Evolutionary conservation across 257 asterid species (phyloP), one percentile per base, ranked within the genome.

Genomic region (Solanum pimpinellifolium): DNA sequence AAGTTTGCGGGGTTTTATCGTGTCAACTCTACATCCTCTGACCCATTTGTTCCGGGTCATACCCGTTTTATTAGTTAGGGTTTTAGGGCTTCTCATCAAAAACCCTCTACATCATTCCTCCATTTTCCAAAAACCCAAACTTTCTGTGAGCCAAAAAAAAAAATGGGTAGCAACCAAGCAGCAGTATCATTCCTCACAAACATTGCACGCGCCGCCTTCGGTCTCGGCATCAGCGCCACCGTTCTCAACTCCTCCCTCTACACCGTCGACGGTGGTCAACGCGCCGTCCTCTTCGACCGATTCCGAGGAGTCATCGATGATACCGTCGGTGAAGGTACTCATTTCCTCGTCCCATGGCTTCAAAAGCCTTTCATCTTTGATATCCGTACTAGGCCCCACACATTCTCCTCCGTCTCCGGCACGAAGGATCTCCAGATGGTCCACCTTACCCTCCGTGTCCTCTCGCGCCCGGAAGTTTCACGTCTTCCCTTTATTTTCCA

Each of bases 401-500:
- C 98, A 18, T 92, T 96, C 91, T 91, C 97, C 81, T 93, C 98
- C 37, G 39, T 91, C 29, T 96, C 99, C 69, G 99, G 99, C 3
- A 97, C 99, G 0, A 97, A 96, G 94, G 99, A 97, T 93, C 92
- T 97, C 88, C 99, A 97, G 94, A 97, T 97, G 99, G 99, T 97
- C 52, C 95, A 96, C 86, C 93, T 97, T 73, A 96, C 99, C 4
- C 93, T 97, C 88, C 98, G 99, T 41, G 97, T 96, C 87, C 98
- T 97, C 44, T 94, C 98, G 6, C 99, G 98, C 52, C 99, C 99
- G 1, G 98, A 97, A 85, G 96, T 93, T 37, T 6, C 66, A 4
- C 94, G 93, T 56, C 94, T 95, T 2, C 95, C 99, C 2, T 89
- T 85, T 6, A 97, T 97, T 25, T 97, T 97, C 94, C 92, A 94